Evolutionary conservation across 805 yeast species (phyloP).

Genomic region (Millerozyma miso): DNA sequence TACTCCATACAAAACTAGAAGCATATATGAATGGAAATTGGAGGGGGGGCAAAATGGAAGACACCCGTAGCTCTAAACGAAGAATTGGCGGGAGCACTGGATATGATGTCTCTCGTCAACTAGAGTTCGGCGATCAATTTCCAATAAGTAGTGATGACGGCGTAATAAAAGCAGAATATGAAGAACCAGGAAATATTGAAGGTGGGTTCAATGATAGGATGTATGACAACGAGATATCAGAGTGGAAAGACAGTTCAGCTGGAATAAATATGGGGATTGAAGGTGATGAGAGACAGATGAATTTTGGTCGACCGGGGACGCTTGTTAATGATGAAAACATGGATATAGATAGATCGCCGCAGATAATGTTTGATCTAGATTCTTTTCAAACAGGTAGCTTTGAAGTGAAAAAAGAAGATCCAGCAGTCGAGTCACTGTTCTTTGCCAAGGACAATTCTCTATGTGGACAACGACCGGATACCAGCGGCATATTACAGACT

Average conservation of each 20-base stretch:
- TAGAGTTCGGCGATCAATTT: not conserved
- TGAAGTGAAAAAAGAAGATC: constrained; percentile 6
- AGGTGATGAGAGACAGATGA: not conserved
- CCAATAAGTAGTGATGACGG: not conserved
- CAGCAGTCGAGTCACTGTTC: not conserved
- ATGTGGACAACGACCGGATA: not conserved
- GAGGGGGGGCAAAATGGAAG: not conserved
- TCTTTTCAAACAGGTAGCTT: constrained; percentile 15
- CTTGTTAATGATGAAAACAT: constrained; percentile 21
- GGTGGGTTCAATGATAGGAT: not conserved
- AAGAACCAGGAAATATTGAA: not conserved
- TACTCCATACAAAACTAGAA: not conserved
- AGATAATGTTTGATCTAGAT: constrained; percentile 33
- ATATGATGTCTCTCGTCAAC: not conserved
- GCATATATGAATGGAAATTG: not conserved
- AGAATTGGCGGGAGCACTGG: not conserved
- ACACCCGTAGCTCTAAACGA: not conserved
- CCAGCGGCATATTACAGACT: not conserved
- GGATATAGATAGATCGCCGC: constrained; percentile 37
- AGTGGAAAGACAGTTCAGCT: not conserved
- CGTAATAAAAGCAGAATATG: not conserved
- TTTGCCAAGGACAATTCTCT: not conserved
- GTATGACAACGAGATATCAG: not conserved
- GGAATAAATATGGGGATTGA: not conserved
- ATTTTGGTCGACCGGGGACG: constrained; percentile 26